Percentiles rank a stretch among this genome's conserved stretches.
These are phyloP conservation scores for Fusarium pseudoanthophilum DNA, from an alignment of 2,329 filamentous ascomycete genomes.

Conservation along the genomic window DNA sequence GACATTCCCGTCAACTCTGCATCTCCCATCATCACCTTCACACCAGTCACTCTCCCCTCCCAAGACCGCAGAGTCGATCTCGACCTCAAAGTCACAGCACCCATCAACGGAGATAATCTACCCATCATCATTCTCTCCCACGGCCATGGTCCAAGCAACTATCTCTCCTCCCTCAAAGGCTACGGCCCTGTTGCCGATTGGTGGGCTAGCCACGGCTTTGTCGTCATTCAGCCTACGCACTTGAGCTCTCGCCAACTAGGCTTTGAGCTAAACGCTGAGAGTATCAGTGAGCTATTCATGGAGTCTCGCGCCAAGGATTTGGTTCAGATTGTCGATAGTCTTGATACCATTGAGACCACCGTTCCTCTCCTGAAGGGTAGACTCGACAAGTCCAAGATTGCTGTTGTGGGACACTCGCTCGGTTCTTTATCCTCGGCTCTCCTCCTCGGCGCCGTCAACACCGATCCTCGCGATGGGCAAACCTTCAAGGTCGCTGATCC, in stretches of 20 bases:
- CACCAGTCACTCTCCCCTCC: constrained; percentile 34
- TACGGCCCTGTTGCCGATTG: constrained; percentile 42
- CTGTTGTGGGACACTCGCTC: constrained; percentile 42
- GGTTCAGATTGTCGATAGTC: constrained; percentile 36
- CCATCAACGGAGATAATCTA: constrained; percentile 18
- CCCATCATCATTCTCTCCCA: constrained; percentile 45
- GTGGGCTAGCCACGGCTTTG: constrained; percentile 45
- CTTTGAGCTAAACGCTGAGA: background rate
- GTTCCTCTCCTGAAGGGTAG: constrained; percentile 39
- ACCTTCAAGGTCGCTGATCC: constrained; percentile 21
- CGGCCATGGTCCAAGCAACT: constrained; percentile 44
- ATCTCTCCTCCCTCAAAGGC: constrained; percentile 40
- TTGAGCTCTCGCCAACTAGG: constrained; percentile 36
- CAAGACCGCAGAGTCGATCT: constrained; percentile 37
- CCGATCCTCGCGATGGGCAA: constrained; percentile 32
- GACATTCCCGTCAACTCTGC: constrained; percentile 35
- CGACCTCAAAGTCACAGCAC: constrained; percentile 39
- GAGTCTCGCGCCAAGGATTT: constrained; percentile 39
- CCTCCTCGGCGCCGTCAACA: constrained; percentile 39
- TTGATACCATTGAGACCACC: constrained; percentile 37
- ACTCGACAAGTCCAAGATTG: constrained; percentile 39
- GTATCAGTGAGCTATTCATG: constrained; percentile 34
- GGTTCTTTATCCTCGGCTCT: constrained; percentile 34
- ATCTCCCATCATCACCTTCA: constrained; percentile 38
- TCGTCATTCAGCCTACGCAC: constrained; percentile 45